These are phyloP conservation scores for Symmetrospora coprosmae DNA, from an alignment of 768 basidiomycete species.

Conservation along the genomic window DNA sequence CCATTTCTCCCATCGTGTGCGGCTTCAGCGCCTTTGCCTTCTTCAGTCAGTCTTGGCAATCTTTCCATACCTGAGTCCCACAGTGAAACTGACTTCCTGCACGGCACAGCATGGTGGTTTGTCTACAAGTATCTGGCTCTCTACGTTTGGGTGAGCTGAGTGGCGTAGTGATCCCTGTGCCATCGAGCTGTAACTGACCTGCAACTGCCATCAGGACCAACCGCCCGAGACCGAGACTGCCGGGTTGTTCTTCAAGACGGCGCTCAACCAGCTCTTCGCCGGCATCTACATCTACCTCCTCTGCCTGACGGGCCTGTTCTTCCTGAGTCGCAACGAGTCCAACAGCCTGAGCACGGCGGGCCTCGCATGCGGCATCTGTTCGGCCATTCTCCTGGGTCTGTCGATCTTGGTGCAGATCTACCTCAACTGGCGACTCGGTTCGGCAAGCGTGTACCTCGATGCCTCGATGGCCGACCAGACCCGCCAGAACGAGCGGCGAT, in stretches of 20 bases:
- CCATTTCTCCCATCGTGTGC: conserved; percentile 26
- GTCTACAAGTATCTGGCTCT: conserved; percentile 48
- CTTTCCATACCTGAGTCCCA: too few species aligned
- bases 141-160: too few species aligned
- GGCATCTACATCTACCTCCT: conserved; percentile 84
- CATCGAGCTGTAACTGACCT: too few species aligned
- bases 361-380: conserved; percentile 54
- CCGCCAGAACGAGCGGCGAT: too few species aligned
- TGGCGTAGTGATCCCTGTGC: too few species aligned
- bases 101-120: too few species aligned
- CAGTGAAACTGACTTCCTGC: too few species aligned
- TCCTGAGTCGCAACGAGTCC: conserved; percentile 53
- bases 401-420: conserved; percentile 46
- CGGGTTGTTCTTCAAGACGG: conserved; percentile 87
- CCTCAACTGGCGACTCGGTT: too few species aligned
- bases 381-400: conserved; percentile 62
- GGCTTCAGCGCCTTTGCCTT: not conserved
- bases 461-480: too few species aligned
- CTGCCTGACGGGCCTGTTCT: conserved; percentile 73
- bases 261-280: conserved; percentile 81
- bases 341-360: conserved; percentile 47
- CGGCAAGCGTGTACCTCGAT: too few species aligned
- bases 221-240: conserved; percentile 41
- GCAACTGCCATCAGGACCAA: conserved; percentile 29
- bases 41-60: too few species aligned